Percentiles rank a stretch among this genome's conserved stretches.
Evolutionary conservation across 768 basidiomycete genomes (phyloP).

Genomic region (Kwoniella sp.): DNA sequence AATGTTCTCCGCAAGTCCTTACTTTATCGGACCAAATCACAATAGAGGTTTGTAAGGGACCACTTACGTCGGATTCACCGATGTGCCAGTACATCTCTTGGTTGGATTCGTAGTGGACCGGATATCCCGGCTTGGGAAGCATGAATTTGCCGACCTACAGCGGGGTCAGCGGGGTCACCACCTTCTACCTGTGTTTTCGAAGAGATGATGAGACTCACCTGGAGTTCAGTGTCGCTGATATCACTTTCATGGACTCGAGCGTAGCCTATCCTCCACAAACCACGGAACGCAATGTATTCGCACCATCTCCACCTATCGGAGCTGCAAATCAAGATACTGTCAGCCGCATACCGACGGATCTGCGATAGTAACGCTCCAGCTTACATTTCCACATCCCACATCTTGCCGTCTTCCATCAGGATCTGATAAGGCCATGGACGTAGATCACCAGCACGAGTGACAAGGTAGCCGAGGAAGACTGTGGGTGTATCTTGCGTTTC

Average conservation of each 20-base stretch:
- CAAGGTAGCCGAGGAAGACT: slow-evolving; percentile 53
- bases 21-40: too few species aligned
- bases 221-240: slow-evolving; percentile 87
- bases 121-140: slow-evolving; percentile 64
- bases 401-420: slow-evolving; percentile 68
- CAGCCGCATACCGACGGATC: not conserved
- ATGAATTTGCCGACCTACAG: slow-evolving; percentile 76
- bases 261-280: slow-evolving; percentile 59
- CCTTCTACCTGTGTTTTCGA: too few species aligned
- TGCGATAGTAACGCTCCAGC: too few species aligned
- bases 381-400: slow-evolving; percentile 73
- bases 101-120: slow-evolving; percentile 64
- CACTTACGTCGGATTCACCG: slow-evolving; percentile 65
- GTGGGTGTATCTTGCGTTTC: slow-evolving; percentile 70
- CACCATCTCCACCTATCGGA: slow-evolving; percentile 63
- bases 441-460: slow-evolving; percentile 45
- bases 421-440: slow-evolving; percentile 55
- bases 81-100: slow-evolving; percentile 69
- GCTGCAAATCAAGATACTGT: slow-evolving; percentile 7
- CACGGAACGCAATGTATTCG: slow-evolving; percentile 86
- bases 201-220: too few species aligned
- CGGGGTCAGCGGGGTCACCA: too few species aligned
- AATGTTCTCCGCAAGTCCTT: too few species aligned
- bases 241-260: slow-evolving; percentile 77
- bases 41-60: not conserved